Evolutionary conservation across 257 asterid genomes (phyloP).

Genomic region (Penstemon eatonii): DNA sequence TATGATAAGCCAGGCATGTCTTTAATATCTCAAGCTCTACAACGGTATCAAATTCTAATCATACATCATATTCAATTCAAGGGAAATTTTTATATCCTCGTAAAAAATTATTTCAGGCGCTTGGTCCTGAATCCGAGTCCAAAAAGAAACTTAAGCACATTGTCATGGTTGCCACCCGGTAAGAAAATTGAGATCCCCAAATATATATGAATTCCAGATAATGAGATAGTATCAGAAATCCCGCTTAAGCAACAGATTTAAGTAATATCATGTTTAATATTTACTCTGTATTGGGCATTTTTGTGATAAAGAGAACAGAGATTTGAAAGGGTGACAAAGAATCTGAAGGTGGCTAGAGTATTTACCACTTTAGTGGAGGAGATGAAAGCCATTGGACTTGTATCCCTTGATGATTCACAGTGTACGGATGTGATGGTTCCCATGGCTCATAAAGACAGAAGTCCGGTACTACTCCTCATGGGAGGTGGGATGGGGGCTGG

Average conservation of each 20-base stretch:
- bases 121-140: conserved; percentile 73
- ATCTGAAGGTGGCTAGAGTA: conserved; percentile 91
- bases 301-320: conserved; percentile 72
- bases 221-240: too few species aligned
- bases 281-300: neutral
- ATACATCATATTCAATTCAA: neutral
- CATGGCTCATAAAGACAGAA: conserved; percentile 91
- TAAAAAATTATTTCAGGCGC: conserved; percentile 47
- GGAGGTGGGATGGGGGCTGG: conserved; percentile 99
- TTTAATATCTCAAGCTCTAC: conserved; percentile 11
- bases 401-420: conserved; percentile 71
- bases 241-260: too few species aligned
- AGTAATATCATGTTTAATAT: too few species aligned
- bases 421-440: conserved; percentile 98
- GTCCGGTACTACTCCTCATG: conserved; percentile 93
- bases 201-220: too few species aligned
- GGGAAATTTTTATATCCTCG: neutral
- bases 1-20: conserved; percentile 79
- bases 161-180: conserved; percentile 96
- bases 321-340: conserved; percentile 89
- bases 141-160: conserved; percentile 80
- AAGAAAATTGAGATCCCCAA: neutral
- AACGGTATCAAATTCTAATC: neutral
- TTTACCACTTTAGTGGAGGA: conserved; percentile 91
- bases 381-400: conserved; percentile 95